phyloP scores from a whole-genome alignment of 2,329 filamentous ascomycete genomes.

The Aspergillus quadrilineatus region DNA sequence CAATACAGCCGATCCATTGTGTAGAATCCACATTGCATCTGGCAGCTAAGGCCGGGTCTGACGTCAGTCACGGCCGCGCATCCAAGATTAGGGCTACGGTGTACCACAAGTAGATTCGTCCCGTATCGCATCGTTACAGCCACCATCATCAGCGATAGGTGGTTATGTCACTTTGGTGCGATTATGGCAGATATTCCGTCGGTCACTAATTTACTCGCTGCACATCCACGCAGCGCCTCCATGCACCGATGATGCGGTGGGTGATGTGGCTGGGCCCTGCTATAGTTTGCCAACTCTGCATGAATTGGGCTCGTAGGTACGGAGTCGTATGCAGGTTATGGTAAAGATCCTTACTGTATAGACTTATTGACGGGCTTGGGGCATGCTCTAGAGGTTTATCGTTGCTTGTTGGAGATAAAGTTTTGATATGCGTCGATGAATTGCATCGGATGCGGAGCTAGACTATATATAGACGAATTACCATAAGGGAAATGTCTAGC shows the following conservation, averaged over 20 bases:
- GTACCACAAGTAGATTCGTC: not conserved
- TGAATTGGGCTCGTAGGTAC: no score
- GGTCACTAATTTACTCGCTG: not conserved
- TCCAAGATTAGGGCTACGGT: not conserved
- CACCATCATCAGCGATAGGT: not conserved
- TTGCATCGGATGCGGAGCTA: no score
- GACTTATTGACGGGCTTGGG: no score
- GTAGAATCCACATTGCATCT: not conserved
- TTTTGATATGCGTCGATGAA: no score
- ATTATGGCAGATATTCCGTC: no score
- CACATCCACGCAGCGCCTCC: not conserved
- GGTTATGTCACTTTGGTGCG: not conserved
- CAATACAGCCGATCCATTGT: not conserved
- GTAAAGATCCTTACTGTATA: no score
- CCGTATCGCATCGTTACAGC: not conserved
- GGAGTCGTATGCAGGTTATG: no score
- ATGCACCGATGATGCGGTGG: not conserved
- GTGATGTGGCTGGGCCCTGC: not conserved
- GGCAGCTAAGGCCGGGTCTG: conserved; percentile 1
- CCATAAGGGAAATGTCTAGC: no score
- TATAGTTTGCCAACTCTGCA: not conserved
- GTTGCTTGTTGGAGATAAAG: no score
- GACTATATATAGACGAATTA: no score
- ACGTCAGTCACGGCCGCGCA: not conserved
- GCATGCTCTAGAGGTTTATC: no score